phyloP scores from a whole-genome alignment of 1,139 yeast genomes.

The Yamadazyma aaseri region DNA sequence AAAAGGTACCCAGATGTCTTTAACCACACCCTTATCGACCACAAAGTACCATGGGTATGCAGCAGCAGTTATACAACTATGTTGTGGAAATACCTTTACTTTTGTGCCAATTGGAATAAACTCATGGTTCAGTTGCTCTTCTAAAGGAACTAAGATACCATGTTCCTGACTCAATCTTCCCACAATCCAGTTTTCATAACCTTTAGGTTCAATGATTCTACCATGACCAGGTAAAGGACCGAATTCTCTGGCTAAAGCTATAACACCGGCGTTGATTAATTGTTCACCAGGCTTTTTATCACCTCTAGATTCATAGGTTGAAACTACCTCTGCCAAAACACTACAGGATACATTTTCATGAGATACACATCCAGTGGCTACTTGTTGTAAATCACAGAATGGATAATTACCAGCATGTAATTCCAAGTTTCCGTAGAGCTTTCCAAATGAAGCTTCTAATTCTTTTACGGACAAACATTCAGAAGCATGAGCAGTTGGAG shows the following conservation, averaged over 20 bases:
- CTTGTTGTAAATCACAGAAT: slow-evolving; percentile 73
- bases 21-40: slow-evolving; percentile 49
- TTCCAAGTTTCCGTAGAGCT: slow-evolving; percentile 54
- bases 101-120: slow-evolving; percentile 55
- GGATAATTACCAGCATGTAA: slow-evolving; percentile 80
- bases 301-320: slow-evolving; percentile 56
- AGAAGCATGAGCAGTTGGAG: slow-evolving; percentile 76
- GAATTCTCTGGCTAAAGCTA: slow-evolving; percentile 65
- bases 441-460: slow-evolving; percentile 20
- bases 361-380: slow-evolving; percentile 59
- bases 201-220: slow-evolving; percentile 29
- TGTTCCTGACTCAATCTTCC: slow-evolving; percentile 66
- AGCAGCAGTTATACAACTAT: slow-evolving; percentile 71
- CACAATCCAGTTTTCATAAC: slow-evolving; percentile 50
- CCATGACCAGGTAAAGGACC: slow-evolving; percentile 56
- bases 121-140: slow-evolving; percentile 18
- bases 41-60: slow-evolving; percentile 59
- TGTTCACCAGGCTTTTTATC: slow-evolving; percentile 53
- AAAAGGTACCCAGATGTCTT: slow-evolving; percentile 72
- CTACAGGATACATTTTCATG: slow-evolving; percentile 50
- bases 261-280: slow-evolving; percentile 70
- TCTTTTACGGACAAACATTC: slow-evolving; percentile 25
- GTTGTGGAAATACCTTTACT: slow-evolving; percentile 65
- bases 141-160: slow-evolving; percentile 50
- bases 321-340: slow-evolving; percentile 63